Evolutionary conservation across 139 green algal genomes (phyloP).

Genomic region (Asterochloris sp.): DNA sequence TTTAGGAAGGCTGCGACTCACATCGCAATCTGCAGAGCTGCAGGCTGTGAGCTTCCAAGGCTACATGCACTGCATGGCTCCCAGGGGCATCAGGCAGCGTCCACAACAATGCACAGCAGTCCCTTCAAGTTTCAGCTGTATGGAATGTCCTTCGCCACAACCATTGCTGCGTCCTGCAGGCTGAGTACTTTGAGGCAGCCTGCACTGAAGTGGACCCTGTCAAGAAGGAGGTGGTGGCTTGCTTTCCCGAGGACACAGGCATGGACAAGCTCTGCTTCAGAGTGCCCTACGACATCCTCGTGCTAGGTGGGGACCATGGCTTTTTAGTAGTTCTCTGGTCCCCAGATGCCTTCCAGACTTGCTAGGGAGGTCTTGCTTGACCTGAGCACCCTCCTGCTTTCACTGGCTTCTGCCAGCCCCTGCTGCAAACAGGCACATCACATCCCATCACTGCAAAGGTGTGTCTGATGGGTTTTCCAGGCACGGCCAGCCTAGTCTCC

Average conservation of each 20-base stretch:
- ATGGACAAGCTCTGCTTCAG: slow-evolving; percentile 83
- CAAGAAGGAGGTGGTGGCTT: slow-evolving; percentile 74
- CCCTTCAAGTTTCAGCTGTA: not conserved
- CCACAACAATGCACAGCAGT: not conserved
- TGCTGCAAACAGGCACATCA: too few species aligned
- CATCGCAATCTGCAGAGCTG: not conserved
- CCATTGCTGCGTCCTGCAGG: slow-evolving; percentile 32
- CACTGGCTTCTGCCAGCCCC: not conserved
- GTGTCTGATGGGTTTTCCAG: too few species aligned
- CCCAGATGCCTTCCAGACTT: not conserved
- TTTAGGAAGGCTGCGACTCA: too few species aligned
- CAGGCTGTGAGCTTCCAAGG: not conserved
- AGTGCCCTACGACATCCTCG: slow-evolving; percentile 79
- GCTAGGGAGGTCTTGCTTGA: not conserved
- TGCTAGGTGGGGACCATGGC: slow-evolving; percentile 51
- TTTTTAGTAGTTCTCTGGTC: not conserved
- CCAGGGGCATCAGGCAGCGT: too few species aligned
- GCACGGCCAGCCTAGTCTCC: too few species aligned
- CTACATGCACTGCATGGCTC: not conserved
- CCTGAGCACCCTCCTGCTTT: not conserved
- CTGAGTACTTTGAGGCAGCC: slow-evolving; percentile 85
- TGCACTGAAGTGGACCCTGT: slow-evolving; percentile 73
- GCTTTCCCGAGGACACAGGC: slow-evolving; percentile 79
- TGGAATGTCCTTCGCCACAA: not conserved
- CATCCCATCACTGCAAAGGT: too few species aligned